These are phyloP conservation scores for Penicillium glabrum DNA, from an alignment of 2,329 filamentous ascomycete genomes.

Conservation along the genomic window DNA sequence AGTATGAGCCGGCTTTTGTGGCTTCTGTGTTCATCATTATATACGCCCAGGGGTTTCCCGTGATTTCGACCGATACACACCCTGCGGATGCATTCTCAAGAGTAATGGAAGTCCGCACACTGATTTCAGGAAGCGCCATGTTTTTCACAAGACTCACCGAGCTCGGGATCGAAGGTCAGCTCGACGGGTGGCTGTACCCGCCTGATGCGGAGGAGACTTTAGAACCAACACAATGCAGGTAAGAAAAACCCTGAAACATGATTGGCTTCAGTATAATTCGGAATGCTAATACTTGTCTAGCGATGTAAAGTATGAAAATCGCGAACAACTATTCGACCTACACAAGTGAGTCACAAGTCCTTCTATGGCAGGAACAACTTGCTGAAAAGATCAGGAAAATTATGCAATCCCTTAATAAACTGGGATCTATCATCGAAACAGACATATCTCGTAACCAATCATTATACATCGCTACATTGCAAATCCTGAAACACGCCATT, in stretches of 20 bases:
- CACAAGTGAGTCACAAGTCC: conserved; percentile 14
- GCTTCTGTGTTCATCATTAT: conserved; percentile 42
- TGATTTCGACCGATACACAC: conserved; percentile 25
- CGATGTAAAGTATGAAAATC: neutral
- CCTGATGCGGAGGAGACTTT: conserved; percentile 14
- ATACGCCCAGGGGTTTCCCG: conserved; percentile 34
- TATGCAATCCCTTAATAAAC: conserved; percentile 21
- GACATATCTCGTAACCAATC: conserved; percentile 11
- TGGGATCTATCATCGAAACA: conserved; percentile 19
- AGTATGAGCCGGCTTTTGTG: conserved; percentile 44
- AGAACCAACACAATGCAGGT: conserved; percentile 1
- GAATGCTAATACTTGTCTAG: neutral
- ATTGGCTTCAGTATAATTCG: neutral
- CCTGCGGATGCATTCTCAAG: conserved; percentile 27
- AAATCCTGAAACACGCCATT: conserved; percentile 25
- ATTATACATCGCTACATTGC: conserved; percentile 26
- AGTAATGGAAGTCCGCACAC: conserved; percentile 28
- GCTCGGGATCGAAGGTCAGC: conserved; percentile 21
- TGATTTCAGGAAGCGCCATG: conserved; percentile 32
- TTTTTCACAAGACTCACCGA: conserved; percentile 27
- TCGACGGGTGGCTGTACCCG: conserved; percentile 26
- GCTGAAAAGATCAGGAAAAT: conserved; percentile 18
- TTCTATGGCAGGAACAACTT: neutral
- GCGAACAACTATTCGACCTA: conserved; percentile 13
- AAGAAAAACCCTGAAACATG: neutral